Base-by-base conservation (phyloP, 1,284 basidiomycete species). In the Pseudozyma hubeiensis region DNA sequence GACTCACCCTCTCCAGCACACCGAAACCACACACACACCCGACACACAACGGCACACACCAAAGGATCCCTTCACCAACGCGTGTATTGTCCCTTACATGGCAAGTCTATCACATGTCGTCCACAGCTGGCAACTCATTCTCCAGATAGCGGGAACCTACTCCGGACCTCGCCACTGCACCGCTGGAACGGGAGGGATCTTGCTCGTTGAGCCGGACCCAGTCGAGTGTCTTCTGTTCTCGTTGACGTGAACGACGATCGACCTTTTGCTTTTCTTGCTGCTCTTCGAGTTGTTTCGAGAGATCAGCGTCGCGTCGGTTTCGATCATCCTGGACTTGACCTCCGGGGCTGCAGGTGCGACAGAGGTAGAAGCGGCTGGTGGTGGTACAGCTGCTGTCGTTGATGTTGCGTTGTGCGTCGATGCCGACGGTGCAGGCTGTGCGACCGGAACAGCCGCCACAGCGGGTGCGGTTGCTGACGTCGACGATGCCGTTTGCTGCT, bases 241-340 rank as follows among this genome's bases (percentile, higher is more conserved):
- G 33, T 71, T 71, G 41, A 71, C 59, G 40, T 72, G 69, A 17
- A 64, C 49, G 10, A 67, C 53, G 37, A 72, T 49, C 8, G 55
- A 59, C 17, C 57, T 34, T 7, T 55, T 31, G 45, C 69, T 72
- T 5, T 33, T 35, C 34, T 48, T 63, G 50, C 69, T 72, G 37
- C 60, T 45, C 24, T 67, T 67, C 5, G 64, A 67, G 34, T 66
- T 64, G 60, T 64, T 72, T n/a, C 69, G 45, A 11, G 62, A 61
- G 7, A 59, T 37, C n/a, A 67, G 13, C 13, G 52, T 51, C 5
- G 46, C 19, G 52, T 61, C 54, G 7, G 39, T 45, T 33, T 72
- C 63, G 45, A 72, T 72, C 63, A 72, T 65, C 24, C 63, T 51
- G 6, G 59, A 59, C 16, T 54, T 53, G 30, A 34, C 35, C 10